Evolutionary conservation across 805 yeast genomes (phyloP).

Genomic region (Saturnispora besseyi): DNA sequence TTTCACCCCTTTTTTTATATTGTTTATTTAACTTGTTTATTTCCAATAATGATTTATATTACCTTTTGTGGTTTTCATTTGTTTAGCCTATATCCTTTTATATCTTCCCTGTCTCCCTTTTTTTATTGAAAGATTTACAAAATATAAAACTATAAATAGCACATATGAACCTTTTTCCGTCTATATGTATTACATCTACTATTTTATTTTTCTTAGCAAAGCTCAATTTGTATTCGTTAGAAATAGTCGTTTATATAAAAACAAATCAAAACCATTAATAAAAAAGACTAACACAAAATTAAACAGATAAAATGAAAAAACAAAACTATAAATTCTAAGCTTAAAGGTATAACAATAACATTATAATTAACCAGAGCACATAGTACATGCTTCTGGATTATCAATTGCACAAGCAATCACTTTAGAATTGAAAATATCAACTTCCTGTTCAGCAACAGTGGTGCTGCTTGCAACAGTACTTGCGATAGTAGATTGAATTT

Average conservation of each 20-base stretch:
- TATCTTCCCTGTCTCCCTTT: too few species aligned
- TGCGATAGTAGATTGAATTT: conserved; percentile 5
- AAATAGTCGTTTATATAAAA: not conserved
- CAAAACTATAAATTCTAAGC: not conserved
- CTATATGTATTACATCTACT: too few species aligned
- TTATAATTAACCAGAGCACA: conserved; percentile 83
- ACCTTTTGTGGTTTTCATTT: too few species aligned
- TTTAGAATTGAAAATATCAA: conserved; percentile 83
- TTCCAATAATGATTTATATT: too few species aligned
- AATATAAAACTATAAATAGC: too few species aligned
- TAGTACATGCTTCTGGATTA: conserved; percentile 95
- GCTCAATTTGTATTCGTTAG: too few species aligned
- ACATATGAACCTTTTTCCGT: too few species aligned
- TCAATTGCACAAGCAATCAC: conserved; percentile 95
- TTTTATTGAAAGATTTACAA: too few species aligned
- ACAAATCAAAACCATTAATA: not conserved
- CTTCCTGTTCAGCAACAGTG: conserved; percentile 33
- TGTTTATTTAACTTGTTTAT: too few species aligned
- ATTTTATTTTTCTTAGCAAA: too few species aligned
- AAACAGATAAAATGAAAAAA: not conserved
- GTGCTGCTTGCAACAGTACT: conserved; percentile 4
- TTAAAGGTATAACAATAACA: not conserved
- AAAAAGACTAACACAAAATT: not conserved
- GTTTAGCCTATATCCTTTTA: too few species aligned
- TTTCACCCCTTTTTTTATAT: not conserved